A percentile compares a stretch with the other conserved stretches of the same genome.
These are phyloP conservation scores for Aspergillus baeticus DNA, from an alignment of 495 filamentous ascomycete genomes.

Conservation along the genomic window DNA sequence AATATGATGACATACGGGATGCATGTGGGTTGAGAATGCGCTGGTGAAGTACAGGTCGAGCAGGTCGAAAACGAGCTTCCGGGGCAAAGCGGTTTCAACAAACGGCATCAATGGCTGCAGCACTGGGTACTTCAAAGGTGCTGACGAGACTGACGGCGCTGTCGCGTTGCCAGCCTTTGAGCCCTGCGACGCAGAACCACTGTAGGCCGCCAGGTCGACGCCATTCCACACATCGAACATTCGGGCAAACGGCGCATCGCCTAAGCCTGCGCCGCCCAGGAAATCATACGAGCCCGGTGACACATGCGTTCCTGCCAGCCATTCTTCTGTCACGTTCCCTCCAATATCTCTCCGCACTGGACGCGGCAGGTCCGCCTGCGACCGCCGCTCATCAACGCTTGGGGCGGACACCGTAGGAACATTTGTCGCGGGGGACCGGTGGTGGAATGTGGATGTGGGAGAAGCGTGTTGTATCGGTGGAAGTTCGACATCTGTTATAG, in stretches of 20 bases:
- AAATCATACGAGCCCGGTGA: conserved; percentile 40
- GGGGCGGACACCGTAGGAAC: conserved; percentile 32
- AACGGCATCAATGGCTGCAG: conserved; percentile 79
- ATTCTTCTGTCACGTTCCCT: conserved; percentile 36
- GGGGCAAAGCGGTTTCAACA: conserved; percentile 68
- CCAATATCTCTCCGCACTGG: conserved; percentile 15
- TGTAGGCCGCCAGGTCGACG: conserved; percentile 28
- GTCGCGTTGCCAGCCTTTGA: conserved; percentile 20
- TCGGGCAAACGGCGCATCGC: conserved; percentile 33
- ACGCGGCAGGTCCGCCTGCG: conserved; percentile 20
- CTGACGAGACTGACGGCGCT: conserved; percentile 12
- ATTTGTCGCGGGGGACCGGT: conserved; percentile 35
- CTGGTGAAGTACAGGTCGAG: conserved; percentile 86
- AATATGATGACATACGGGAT: conserved; percentile 88
- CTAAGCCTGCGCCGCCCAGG: conserved; percentile 24
- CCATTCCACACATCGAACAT: conserved; percentile 40
- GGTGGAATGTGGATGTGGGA: conserved; percentile 26
- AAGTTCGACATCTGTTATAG: conserved; percentile 9
- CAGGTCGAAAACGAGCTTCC: conserved; percentile 77
- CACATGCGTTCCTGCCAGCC: conserved; percentile 39
- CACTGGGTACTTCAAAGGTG: conserved; percentile 75
- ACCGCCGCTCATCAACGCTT: conserved; percentile 34
- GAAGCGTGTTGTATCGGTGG: conserved; percentile 30
- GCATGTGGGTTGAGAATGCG: conserved; percentile 80
- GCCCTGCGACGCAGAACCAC: conserved; percentile 16